phyloP scores from a whole-genome alignment of 2,329 filamentous ascomycete genomes.

The Fusarium tupiense region DNA sequence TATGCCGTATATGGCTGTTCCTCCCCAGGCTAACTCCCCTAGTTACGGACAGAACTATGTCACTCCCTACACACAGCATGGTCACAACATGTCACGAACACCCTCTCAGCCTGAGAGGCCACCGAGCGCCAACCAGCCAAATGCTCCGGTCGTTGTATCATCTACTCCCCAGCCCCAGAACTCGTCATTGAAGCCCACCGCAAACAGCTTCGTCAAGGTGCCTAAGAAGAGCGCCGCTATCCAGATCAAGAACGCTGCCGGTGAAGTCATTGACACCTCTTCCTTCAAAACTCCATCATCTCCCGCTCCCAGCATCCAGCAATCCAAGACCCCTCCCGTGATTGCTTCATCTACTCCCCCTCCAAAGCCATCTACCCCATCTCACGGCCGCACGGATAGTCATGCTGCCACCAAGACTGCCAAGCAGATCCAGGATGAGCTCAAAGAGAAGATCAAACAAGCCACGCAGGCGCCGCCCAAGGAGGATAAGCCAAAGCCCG shows the following conservation, averaged over 20 bases:
- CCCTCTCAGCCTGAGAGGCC: constrained; percentile 79
- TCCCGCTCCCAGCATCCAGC: constrained; percentile 63
- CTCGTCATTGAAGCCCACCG: constrained; percentile 62
- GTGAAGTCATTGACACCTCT: constrained; percentile 78
- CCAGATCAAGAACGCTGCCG: constrained; percentile 83
- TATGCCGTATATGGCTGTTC: constrained; percentile 60
- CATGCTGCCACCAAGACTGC: constrained; percentile 73
- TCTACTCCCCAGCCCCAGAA: constrained; percentile 71
- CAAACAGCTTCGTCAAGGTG: constrained; percentile 58
- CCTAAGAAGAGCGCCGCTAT: constrained; percentile 78
- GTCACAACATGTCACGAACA: constrained; percentile 81
- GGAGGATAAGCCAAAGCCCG: constrained; percentile 45
- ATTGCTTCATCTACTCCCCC: constrained; percentile 84
- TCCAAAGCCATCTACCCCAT: constrained; percentile 75
- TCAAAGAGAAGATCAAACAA: constrained; percentile 80
- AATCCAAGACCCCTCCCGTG: constrained; percentile 73
- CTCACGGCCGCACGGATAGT: constrained; percentile 78
- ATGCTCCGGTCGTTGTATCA: constrained; percentile 69
- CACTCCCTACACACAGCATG: constrained; percentile 60
- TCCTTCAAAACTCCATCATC: constrained; percentile 67
- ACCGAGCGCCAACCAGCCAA: constrained; percentile 71
- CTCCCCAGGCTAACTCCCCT: constrained; percentile 58
- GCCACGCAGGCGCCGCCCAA: constrained; percentile 56
- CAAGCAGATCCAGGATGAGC: constrained; percentile 85
- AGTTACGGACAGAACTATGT: constrained; percentile 61